Conservation (phyloP, 208 protist genomes). For the Leptomonas seymouri region DNA sequence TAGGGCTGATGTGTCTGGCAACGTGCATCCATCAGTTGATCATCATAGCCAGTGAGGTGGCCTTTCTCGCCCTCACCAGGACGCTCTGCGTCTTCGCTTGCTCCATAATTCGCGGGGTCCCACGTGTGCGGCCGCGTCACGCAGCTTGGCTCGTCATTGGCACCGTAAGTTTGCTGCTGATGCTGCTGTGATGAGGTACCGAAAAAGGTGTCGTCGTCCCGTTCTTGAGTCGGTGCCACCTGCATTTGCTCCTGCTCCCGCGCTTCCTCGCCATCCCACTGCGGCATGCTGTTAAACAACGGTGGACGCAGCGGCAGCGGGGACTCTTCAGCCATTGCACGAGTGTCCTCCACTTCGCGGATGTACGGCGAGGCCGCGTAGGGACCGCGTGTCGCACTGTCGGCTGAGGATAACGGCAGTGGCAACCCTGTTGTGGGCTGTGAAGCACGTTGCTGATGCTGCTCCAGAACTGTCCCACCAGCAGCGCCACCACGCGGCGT, state of each 20-base stretch:
- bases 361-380: constrained; percentile 31
- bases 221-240: neutral
- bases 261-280: constrained; percentile 4
- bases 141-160: neutral
- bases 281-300: constrained; percentile 19
- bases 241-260: neutral
- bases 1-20: constrained; percentile 8
- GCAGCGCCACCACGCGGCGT: neutral
- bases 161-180: neutral
- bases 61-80: neutral
- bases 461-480: neutral
- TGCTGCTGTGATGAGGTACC: neutral
- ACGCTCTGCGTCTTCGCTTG: neutral
- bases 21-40: neutral
- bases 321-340: constrained; percentile 16
- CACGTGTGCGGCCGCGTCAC: neutral
- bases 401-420: neutral
- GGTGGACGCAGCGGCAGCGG: constrained; percentile 30
- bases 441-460: neutral
- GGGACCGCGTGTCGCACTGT: constrained; percentile 13
- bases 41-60: neutral
- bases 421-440: constrained; percentile 2
- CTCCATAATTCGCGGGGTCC: neutral
- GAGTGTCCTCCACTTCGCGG: constrained; percentile 16
- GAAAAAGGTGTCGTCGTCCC: neutral